Base-by-base conservation (phyloP, 2,329 filamentous ascomycete species). In the Penicillium glabrum region DNA sequence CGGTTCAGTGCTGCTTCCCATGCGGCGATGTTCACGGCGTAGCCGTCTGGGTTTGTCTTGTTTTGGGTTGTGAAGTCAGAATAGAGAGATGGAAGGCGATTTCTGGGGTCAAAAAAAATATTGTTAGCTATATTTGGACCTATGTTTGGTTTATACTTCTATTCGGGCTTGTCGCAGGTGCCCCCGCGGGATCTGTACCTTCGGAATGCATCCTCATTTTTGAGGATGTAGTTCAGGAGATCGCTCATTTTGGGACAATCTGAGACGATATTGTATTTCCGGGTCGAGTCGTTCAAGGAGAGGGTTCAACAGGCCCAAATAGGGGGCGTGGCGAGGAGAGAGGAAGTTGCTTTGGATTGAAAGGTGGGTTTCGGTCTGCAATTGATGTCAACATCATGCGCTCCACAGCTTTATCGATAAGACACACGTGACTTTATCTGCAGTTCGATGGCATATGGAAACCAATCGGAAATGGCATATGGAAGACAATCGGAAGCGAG, bases 1-100 rank as follows among this genome's bases (percentile, higher is more conserved):
- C 84, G 80, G n/a, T 85, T 82, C 43, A 96, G 81, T 2, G 87
- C 91, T 39, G 84, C 83, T 56, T 88, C 86, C 92, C 92, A 96
- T 51, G 91, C 90, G 7, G 83, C 77, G 43, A 91, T 80, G 72
- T 96, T 96, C 44, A 91, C 90, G 21, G 81, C 78, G 77, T 91
- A 96, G 67, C 91, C 91, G 72, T 96, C 91, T 1, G 91, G 90
- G 69, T 96, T 96, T 23, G 89, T 85, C 39, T 83, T 85, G 66
- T 83, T 83, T 64, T 93, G 91, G 5, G 85, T 76, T 37, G 86
- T 81, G 70, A 96, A 96, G 72, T 96, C 92, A 47, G 91, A 93
- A 77, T 96, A 96, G 46, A 96, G 86, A 5, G 91, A 93, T 13
- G 90, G 87, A 13, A 96, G 82, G 49, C 92, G 89, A 61, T 87